These are phyloP conservation scores for Paracorniculantispora psalliotae DNA, from an alignment of 2,329 filamentous ascomycete genomes.

Conservation along the genomic window DNA sequence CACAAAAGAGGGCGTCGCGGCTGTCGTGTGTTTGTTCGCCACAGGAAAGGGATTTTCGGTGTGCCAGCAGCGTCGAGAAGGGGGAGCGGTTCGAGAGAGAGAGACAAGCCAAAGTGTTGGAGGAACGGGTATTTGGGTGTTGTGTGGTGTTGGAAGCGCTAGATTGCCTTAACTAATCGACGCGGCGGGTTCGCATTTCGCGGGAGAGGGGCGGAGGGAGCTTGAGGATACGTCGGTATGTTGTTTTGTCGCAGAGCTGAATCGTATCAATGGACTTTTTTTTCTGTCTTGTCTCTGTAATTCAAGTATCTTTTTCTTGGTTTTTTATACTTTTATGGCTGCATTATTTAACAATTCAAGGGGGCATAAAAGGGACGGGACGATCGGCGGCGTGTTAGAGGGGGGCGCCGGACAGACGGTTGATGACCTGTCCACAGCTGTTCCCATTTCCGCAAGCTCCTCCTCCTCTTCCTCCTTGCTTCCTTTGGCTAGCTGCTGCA, in stretches of 20 bases:
- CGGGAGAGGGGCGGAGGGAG: background rate
- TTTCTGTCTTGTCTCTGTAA: background rate
- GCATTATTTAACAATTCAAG: background rate
- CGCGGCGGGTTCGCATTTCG: slow-evolving; percentile 6
- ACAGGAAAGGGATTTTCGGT: background rate
- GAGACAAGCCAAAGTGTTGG: too few species aligned
- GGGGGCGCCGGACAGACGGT: background rate
- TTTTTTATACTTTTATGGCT: background rate
- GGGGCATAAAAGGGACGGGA: background rate
- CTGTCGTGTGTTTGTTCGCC: background rate
- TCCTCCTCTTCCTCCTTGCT: background rate
- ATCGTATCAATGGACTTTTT: background rate
- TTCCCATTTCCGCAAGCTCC: background rate
- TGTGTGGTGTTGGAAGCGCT: background rate
- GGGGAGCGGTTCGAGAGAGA: too few species aligned
- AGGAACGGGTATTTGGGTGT: too few species aligned
- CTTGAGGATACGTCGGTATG: background rate
- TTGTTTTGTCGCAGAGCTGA: background rate
- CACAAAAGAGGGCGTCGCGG: background rate
- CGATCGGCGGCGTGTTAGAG: background rate
- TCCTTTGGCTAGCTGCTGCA: background rate
- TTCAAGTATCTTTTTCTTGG: background rate
- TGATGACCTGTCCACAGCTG: slow-evolving; percentile 6
- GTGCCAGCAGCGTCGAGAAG: background rate
- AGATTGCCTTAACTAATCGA: background rate